Conservation (phyloP, 192 early-diverging fungal genomes). For the Coemansia sp. region DNA sequence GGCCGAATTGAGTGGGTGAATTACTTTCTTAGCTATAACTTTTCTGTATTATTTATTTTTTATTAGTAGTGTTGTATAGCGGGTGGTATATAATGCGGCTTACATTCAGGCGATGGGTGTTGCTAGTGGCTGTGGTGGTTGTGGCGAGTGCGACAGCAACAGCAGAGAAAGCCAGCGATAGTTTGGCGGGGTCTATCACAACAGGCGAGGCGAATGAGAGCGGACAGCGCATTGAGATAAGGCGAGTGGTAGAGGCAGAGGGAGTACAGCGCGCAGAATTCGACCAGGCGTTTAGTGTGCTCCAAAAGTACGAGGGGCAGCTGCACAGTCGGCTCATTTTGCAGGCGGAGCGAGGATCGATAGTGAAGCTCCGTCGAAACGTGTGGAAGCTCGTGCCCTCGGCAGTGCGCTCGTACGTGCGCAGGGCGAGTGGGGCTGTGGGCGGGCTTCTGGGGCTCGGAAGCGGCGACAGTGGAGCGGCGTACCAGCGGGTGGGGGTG, state of each 20-base stretch:
- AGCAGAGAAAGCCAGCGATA: background rate
- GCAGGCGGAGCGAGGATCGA: background rate
- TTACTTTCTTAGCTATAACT: too few species aligned
- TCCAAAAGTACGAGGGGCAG: conserved; percentile 14
- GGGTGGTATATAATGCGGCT: background rate
- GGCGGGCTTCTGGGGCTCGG: background rate
- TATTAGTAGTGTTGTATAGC: background rate
- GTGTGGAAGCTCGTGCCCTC: conserved; percentile 12
- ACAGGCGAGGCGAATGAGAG: background rate
- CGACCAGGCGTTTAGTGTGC: conserved; percentile 5
- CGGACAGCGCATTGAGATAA: background rate
- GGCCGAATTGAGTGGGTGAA: too few species aligned
- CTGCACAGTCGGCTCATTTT: background rate
- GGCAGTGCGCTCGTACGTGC: conserved; percentile 5
- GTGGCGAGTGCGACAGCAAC: background rate
- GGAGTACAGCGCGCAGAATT: background rate
- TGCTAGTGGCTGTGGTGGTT: background rate
- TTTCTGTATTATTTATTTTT: background rate
- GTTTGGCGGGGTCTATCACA: background rate
- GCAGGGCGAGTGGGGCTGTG: background rate
- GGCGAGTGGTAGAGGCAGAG: background rate
- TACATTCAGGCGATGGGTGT: background rate
- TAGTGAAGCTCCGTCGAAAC: conserved; percentile 5
- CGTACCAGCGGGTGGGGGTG: background rate
- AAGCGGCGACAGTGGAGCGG: background rate